Percentiles rank a stretch among this genome's conserved stretches.
These are phyloP conservation scores for Protomyces inouyei DNA, from an alignment of 1,139 yeast species.

Conservation along the genomic window DNA sequence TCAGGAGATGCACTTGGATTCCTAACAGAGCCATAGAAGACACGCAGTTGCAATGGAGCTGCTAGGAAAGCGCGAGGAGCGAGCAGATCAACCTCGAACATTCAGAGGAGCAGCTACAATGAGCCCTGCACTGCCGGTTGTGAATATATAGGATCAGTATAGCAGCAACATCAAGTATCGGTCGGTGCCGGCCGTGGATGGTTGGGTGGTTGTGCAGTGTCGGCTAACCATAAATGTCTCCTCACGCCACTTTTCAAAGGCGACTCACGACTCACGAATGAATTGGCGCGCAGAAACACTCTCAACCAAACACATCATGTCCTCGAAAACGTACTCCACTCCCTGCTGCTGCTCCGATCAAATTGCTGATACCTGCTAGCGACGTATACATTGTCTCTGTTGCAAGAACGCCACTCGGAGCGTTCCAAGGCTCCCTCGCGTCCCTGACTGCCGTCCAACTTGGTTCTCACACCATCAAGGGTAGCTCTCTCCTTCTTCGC, in stretches of 20 bases:
- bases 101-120: too few relatives aligned
- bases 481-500: background rate
- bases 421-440: constrained; percentile 78
- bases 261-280: background rate
- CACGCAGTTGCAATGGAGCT: too few relatives aligned
- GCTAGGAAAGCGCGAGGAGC: too few relatives aligned
- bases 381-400: constrained; percentile 80
- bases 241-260: background rate
- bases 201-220: too few relatives aligned
- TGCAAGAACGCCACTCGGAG: constrained; percentile 93
- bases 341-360: background rate
- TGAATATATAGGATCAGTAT: too few relatives aligned
- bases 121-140: too few relatives aligned
- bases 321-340: background rate
- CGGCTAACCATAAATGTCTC: background rate
- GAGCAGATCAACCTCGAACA: too few relatives aligned
- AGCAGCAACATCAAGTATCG: too few relatives aligned
- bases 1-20: too few relatives aligned
- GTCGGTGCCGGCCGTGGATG: too few relatives aligned
- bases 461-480: constrained; percentile 84
- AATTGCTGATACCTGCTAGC: background rate
- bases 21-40: too few relatives aligned
- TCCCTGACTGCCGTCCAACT: constrained; percentile 74
- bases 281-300: background rate
- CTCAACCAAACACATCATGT: background rate